phyloP scores from a whole-genome alignment of 495 filamentous ascomycete species.

The Daldinia loculata region DNA sequence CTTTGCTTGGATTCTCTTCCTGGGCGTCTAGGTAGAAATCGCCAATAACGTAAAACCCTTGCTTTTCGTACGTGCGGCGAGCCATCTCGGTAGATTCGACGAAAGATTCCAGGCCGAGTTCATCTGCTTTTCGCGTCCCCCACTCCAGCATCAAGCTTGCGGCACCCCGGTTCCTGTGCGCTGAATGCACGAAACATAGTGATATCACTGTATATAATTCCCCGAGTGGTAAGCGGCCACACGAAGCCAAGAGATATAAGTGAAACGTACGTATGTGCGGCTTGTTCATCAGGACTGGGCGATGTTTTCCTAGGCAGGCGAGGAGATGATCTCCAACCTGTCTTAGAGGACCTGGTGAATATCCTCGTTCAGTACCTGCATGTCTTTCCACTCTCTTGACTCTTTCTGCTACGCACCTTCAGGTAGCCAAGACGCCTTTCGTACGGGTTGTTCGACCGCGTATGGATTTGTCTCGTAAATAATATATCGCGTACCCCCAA shows the following conservation, averaged over 20 bases:
- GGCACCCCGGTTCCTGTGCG: conserved; percentile 41
- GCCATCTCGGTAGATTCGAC: conserved; percentile 52
- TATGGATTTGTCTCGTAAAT: conserved; percentile 47
- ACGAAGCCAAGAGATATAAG: conserved; percentile 9
- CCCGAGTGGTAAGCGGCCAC: not conserved
- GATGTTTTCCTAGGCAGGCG: conserved; percentile 39
- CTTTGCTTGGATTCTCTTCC: conserved; percentile 12
- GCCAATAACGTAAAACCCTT: conserved; percentile 42
- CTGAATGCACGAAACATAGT: conserved; percentile 28
- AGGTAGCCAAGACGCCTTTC: conserved; percentile 47
- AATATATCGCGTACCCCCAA: conserved; percentile 48
- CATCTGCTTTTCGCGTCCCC: conserved; percentile 50
- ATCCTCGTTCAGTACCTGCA: conserved; percentile 1
- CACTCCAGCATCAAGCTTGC: conserved; percentile 48
- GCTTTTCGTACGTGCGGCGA: conserved; percentile 46
- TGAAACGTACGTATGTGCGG: conserved; percentile 47
- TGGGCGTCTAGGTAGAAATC: conserved; percentile 25
- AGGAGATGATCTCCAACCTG: conserved; percentile 47
- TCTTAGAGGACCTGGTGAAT: conserved; percentile 32
- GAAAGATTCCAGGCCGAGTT: conserved; percentile 49
- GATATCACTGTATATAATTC: conserved; percentile 19
- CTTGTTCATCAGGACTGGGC: conserved; percentile 47
- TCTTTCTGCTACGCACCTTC: conserved; percentile 44
- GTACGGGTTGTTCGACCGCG: conserved; percentile 18
- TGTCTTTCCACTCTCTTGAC: not conserved